Conservation (phyloP, 257 asterid genomes). For the Knoxia roxburghii region DNA sequence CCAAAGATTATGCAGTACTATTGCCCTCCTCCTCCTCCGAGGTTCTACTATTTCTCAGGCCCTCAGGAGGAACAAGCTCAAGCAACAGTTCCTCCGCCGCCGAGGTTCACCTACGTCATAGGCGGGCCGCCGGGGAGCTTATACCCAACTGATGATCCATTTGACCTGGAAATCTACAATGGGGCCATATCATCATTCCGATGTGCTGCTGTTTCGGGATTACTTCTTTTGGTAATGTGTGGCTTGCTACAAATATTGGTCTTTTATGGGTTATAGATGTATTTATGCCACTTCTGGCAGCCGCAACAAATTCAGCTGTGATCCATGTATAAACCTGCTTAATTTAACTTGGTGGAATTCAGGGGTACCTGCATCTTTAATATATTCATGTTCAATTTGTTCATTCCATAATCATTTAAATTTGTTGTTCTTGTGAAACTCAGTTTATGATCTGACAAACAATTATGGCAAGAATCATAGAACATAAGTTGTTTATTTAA, state of each 20-base stretch:
- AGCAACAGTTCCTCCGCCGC: constrained; percentile 9
- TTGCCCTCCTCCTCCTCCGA: constrained; percentile 17
- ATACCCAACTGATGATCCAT: constrained; percentile 37
- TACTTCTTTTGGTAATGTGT: constrained; percentile 19
- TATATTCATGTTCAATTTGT: background rate
- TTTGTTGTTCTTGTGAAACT: background rate
- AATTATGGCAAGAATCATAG: constrained; percentile 5
- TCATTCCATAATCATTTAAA: background rate
- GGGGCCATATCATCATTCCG: constrained; percentile 10
- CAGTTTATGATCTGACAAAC: background rate
- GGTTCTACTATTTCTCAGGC: constrained; percentile 26
- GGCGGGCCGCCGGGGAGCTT: constrained; percentile 18
- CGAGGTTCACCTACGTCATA: constrained; percentile 30
- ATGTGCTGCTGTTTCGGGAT: background rate
- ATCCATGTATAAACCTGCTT: no score
- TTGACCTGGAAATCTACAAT: constrained; percentile 26
- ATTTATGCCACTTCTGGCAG: no score
- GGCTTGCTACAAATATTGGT: constrained; percentile 17
- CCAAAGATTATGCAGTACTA: constrained; percentile 1
- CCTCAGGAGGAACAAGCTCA: constrained; percentile 8
- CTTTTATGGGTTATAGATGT: background rate
- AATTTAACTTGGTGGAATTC: background rate
- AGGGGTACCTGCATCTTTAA: background rate
- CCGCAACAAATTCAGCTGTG: no score
- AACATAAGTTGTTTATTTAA: background rate